These are phyloP conservation scores for Rhizoclosmatium hyalinum DNA, from an alignment of 371 early-diverging fungal species.

Conservation along the genomic window DNA sequence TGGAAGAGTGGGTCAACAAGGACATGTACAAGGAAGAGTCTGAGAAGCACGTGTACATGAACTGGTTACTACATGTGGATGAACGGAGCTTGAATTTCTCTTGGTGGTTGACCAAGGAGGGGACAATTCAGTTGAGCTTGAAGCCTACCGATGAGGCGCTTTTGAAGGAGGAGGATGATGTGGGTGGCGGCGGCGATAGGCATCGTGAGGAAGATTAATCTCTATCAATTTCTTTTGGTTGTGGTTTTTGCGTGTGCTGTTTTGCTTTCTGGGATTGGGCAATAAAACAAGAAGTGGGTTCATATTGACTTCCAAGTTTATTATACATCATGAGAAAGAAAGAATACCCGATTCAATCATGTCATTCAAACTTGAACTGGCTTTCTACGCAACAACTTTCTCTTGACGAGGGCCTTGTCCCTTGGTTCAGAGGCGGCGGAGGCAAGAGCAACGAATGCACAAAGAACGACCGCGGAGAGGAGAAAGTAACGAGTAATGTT, in stretches of 20 bases:
- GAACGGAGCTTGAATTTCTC: slow-evolving; percentile 36
- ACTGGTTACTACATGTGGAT: slow-evolving; percentile 74
- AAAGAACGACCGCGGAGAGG: not conserved
- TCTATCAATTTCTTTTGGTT: too few relatives aligned
- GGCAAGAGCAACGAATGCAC: not conserved
- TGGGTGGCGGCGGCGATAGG: too few relatives aligned
- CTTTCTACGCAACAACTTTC: slow-evolving; percentile 6
- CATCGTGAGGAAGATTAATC: too few relatives aligned
- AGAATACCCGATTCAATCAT: not conserved
- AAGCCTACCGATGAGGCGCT: slow-evolving; percentile 39
- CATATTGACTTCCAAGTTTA: slow-evolving; percentile 9
- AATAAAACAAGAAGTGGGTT: slow-evolving; percentile 1
- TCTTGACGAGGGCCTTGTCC: not conserved
- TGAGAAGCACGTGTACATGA: slow-evolving; percentile 67
- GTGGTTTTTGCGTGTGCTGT: too few relatives aligned
- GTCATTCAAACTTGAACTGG: not conserved
- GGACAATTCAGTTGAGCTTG: slow-evolving; percentile 30
- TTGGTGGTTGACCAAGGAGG: slow-evolving; percentile 48
- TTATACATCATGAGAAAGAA: slow-evolving; percentile 10
- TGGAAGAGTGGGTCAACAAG: slow-evolving; percentile 78
- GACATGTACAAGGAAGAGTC: slow-evolving; percentile 77
- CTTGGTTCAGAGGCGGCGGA: not conserved
- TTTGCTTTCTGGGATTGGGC: too few relatives aligned
- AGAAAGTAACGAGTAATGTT: not conserved
- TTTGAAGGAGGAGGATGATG: slow-evolving; percentile 14